phyloP scores from a whole-genome alignment of 2,329 filamentous ascomycete species.

The Colletotrichum falcatum region DNA sequence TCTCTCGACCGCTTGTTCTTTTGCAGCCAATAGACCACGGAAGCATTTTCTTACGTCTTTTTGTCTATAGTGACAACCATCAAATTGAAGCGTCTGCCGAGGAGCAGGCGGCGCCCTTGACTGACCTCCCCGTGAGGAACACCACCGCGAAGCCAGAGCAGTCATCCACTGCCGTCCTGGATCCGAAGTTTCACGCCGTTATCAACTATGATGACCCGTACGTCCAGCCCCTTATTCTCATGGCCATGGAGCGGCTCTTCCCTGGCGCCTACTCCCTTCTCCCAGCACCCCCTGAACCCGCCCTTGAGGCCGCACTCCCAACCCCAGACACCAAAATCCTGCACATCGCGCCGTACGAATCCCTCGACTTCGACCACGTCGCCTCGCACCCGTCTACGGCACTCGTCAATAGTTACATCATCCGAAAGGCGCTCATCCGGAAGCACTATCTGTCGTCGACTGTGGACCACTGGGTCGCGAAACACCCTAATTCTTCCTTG shows the following conservation, averaged over 20 bases:
- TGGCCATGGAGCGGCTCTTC: slow-evolving; percentile 75
- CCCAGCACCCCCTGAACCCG: slow-evolving; percentile 60
- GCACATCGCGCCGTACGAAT: slow-evolving; percentile 89
- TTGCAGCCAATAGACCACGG: slow-evolving; percentile 24
- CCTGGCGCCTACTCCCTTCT: slow-evolving; percentile 64
- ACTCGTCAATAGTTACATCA: slow-evolving; percentile 90
- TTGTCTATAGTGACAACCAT: slow-evolving; percentile 28
- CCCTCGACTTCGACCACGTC: slow-evolving; percentile 84
- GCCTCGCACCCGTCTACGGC: slow-evolving; percentile 70
- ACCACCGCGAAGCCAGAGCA: slow-evolving; percentile 37
- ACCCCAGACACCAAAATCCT: slow-evolving; percentile 64
- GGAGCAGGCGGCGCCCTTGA: slow-evolving; percentile 18
- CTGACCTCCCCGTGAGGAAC: slow-evolving; percentile 28
- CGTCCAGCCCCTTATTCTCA: slow-evolving; percentile 85
- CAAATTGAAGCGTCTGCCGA: neutral
- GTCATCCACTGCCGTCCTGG: slow-evolving; percentile 53
- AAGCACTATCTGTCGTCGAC: slow-evolving; percentile 94
- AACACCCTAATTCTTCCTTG: slow-evolving; percentile 80
- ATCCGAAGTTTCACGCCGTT: slow-evolving; percentile 67
- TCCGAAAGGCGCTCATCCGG: slow-evolving; percentile 94
- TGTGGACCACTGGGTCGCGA: slow-evolving; percentile 85
- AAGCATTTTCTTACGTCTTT: slow-evolving; percentile 31
- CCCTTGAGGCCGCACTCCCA: slow-evolving; percentile 53
- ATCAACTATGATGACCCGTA: slow-evolving; percentile 90
- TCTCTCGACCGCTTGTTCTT: slow-evolving; percentile 18